Base-by-base conservation (phyloP, 1,284 basidiomycete genomes). In the Ceratobasidium sp. region DNA sequence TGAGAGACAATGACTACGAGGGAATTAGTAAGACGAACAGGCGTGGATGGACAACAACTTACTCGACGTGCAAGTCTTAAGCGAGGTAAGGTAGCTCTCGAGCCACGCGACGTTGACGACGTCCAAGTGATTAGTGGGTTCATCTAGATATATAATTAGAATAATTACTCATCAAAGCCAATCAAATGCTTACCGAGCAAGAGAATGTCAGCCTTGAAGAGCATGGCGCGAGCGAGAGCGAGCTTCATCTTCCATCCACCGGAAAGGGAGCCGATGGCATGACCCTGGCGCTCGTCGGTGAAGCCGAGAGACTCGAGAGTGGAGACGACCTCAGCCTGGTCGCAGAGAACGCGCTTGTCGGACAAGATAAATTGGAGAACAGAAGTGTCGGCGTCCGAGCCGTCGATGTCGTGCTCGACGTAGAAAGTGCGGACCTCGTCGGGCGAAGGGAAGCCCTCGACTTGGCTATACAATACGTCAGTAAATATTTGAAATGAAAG, bases 171-270 rank as follows among this genome's bases (percentile, higher is more conserved):
- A 41, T 41, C 36, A 41, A 41, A 41, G 36, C 11, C 36, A 41
- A 41, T 41, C 36, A 41, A 41, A 41, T 41, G 36, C 36, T 41
- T 41, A 41, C 36, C 96, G 80, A 98, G 94, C 66, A 98, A 87
- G 77, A 98, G 91, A 81, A 98, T 98, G 82, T 98, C 97, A 79
- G 96, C 96, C 87, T 96, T 96, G 94, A 99, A 99, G 75, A 99
- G 90, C 88, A 99, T 98, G 75, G 98, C 98, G 80, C 98, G 92
- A 75, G 98, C 98, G 76, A 99, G 91, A 41, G 97, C 98, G 79
- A 99, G 92, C 90, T 99, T 99, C 98, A 99, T 99, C 90, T 99
- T 98, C 98, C 98, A 99, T 87, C 98, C 98, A 90, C 98, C 98
- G 63, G 97, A 99, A 73, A 99, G 87, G 77, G 91, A 92, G 79